A percentile compares a stretch with the other conserved stretches of the same genome.
Conservation (phyloP, 2,329 filamentous ascomycete genomes). For the Ciborinia camelliae region DNA sequence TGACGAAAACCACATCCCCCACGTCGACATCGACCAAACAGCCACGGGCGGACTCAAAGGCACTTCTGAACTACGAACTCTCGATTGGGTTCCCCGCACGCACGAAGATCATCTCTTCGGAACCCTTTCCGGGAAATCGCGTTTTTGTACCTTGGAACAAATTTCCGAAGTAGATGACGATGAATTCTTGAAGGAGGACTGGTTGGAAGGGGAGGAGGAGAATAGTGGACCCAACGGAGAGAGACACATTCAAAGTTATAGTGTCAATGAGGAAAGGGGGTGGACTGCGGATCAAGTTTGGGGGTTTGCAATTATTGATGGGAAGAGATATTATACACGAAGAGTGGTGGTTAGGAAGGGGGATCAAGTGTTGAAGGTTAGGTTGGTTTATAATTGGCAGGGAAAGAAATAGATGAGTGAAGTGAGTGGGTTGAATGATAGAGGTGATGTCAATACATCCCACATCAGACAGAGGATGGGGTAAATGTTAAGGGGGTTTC, state of each 20-base stretch:
- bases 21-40: slow-evolving; percentile 59
- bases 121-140: slow-evolving; percentile 38
- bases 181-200: slow-evolving; percentile 46
- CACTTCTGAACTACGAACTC: slow-evolving; percentile 53
- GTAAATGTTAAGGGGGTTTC: neutral
- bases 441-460: neutral
- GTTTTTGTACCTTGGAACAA: slow-evolving; percentile 32
- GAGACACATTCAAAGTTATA: slow-evolving; percentile 48
- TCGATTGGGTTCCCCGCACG: slow-evolving; percentile 52
- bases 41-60: slow-evolving; percentile 59
- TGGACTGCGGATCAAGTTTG: slow-evolving; percentile 56
- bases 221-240: slow-evolving; percentile 43
- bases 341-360: slow-evolving; percentile 43
- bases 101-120: slow-evolving; percentile 64
- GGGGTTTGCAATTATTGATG: slow-evolving; percentile 45
- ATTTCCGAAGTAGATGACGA: slow-evolving; percentile 37
- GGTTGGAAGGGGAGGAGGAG: slow-evolving; percentile 45
- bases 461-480: neutral
- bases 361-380: slow-evolving; percentile 39
- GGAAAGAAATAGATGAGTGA: slow-evolving; percentile 27
- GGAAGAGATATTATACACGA: slow-evolving; percentile 40
- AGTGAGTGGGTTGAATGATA: neutral
- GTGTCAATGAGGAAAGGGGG: slow-evolving; percentile 44
- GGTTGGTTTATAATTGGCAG: slow-evolving; percentile 44
- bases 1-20: slow-evolving; percentile 41